These are phyloP conservation scores for Poteriospumella lacustris DNA, from an alignment of 108 stramenopile genomes.

Conservation along the genomic window DNA sequence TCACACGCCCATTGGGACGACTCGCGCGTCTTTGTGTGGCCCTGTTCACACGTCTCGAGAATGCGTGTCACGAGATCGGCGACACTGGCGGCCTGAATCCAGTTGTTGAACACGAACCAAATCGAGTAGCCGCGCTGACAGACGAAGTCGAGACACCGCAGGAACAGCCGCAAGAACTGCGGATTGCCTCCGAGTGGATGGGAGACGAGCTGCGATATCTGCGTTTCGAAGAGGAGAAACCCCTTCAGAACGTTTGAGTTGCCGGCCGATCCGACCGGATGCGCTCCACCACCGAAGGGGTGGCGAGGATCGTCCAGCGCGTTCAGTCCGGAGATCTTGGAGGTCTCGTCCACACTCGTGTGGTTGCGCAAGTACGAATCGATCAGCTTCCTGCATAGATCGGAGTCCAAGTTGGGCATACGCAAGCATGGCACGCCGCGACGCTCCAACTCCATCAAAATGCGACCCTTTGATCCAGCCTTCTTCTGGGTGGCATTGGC, in stretches of 20 bases:
- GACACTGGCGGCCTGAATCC: conserved; percentile 10
- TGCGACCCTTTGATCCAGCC: conserved; percentile 2
- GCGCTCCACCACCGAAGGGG: too few relatives aligned
- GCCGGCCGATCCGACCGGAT: too few relatives aligned
- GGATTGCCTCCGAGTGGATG: conserved; percentile 30
- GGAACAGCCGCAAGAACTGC: conserved; percentile 36
- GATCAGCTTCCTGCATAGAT: not conserved
- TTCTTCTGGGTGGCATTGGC: not conserved
- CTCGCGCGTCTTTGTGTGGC: not conserved
- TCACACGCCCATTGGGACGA: not conserved
- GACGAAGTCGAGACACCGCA: conserved; percentile 11
- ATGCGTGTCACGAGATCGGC: conserved; percentile 25
- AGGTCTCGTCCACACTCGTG: too few relatives aligned
- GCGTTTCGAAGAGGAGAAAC: conserved; percentile 13
- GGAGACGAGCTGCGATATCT: not conserved
- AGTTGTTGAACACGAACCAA: conserved; percentile 1
- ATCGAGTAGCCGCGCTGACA: not conserved
- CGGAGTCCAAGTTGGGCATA: not conserved
- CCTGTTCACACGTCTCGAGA: conserved; percentile 37
- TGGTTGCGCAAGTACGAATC: not conserved
- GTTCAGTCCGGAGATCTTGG: too few relatives aligned
- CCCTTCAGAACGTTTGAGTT: too few relatives aligned
- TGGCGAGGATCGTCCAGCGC: too few relatives aligned
- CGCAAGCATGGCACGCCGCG: conserved; percentile 1
- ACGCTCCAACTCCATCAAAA: conserved; percentile 41